phyloP scores from a whole-genome alignment of 106 monocot genomes.

The Allium fistulosum region DNA sequence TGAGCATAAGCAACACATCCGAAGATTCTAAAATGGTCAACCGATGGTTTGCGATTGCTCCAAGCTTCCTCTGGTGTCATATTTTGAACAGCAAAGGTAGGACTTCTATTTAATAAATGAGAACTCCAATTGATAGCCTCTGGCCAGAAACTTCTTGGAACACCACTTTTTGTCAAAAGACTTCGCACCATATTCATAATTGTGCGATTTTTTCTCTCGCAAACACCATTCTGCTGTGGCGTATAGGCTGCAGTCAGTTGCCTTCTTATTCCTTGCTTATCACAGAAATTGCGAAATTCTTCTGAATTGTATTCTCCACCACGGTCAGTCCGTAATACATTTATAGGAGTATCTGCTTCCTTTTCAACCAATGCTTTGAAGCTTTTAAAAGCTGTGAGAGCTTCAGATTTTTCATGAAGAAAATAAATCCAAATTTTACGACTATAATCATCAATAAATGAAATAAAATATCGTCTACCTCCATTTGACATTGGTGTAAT shows the following conservation, averaged over 20 bases:
- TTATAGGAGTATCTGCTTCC: constrained; percentile 6
- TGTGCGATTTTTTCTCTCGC: background rate
- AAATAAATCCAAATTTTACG: constrained; percentile 14
- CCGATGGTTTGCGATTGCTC: background rate
- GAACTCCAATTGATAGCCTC: background rate
- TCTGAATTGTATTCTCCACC: constrained; percentile 7
- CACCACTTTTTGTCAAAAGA: background rate
- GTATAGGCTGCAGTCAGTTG: constrained; percentile 2
- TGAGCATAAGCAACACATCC: constrained; percentile 8
- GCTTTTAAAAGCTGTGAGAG: constrained; percentile 10
- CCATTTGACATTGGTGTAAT: constrained; percentile 17
- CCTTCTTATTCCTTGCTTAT: constrained; percentile 1
- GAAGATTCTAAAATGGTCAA: constrained; percentile 1
- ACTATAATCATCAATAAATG: constrained; percentile 18
- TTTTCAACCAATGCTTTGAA: constrained; percentile 8
- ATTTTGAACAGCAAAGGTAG: background rate
- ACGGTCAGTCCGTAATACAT: constrained; percentile 2
- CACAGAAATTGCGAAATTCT: constrained; percentile 9
- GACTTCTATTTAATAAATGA: constrained; percentile 1
- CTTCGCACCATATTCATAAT: constrained; percentile 9
- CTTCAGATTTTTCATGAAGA: constrained; percentile 5
- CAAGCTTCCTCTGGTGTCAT: constrained; percentile 4
- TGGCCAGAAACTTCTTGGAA: background rate
- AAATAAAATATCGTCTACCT: constrained; percentile 16
- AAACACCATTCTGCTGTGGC: background rate